Evolutionary conservation across 2,329 filamentous ascomycete genomes (phyloP).

Genomic region (Corynespora cassiicola): DNA sequence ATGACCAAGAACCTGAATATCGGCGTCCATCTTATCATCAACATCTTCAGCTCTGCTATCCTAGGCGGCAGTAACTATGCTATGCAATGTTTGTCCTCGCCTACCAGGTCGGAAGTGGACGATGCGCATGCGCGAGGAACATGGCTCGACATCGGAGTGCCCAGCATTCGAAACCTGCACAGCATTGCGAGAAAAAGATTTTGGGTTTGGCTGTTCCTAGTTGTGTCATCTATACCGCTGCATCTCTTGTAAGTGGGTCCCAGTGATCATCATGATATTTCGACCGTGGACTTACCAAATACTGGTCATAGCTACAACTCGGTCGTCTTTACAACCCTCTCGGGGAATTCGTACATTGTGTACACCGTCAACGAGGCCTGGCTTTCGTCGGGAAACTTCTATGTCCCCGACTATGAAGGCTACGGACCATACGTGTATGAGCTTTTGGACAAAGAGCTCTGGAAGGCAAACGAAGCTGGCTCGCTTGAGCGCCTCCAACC

Average conservation of each 20-base stretch:
- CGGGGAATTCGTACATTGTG: constrained; percentile 4
- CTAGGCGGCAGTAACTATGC: constrained; percentile 58
- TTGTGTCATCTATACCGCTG: constrained; percentile 4
- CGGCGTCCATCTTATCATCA: constrained; percentile 55
- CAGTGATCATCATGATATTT: too few species aligned
- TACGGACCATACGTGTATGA: too few species aligned
- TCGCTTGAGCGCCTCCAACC: too few species aligned
- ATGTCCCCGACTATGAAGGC: too few species aligned
- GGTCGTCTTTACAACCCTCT: too few species aligned
- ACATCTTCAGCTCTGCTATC: constrained; percentile 53
- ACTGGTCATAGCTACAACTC: too few species aligned
- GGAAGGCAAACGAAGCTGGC: too few species aligned
- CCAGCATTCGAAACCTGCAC: constrained; percentile 48
- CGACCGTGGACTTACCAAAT: too few species aligned
- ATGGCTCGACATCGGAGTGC: constrained; percentile 49
- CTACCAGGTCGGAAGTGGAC: constrained; percentile 57
- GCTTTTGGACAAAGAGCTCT: too few species aligned
- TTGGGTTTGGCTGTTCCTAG: constrained; percentile 2
- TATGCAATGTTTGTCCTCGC: constrained; percentile 59
- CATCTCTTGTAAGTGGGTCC: constrained; percentile 14
- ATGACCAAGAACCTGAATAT: constrained; percentile 11
- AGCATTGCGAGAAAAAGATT: background rate
- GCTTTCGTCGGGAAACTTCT: background rate
- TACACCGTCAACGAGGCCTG: constrained; percentile 5
- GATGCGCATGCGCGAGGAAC: constrained; percentile 49